These are phyloP conservation scores for Mucor lusitanicus DNA, from an alignment of 371 early-diverging fungal species.

Conservation along the genomic window DNA sequence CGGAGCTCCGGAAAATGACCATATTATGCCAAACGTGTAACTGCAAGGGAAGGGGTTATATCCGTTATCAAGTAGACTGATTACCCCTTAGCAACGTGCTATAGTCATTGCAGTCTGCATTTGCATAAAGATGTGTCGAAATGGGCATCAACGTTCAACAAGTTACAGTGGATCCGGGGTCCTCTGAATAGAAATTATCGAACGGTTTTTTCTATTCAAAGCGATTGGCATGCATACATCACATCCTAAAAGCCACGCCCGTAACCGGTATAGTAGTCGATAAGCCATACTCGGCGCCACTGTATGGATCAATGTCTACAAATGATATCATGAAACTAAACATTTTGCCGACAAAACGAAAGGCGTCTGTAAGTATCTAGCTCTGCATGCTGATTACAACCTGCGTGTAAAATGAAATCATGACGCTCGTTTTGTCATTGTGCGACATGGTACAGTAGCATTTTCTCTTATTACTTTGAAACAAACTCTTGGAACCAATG, in stretches of 20 bases:
- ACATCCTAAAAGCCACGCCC: no score
- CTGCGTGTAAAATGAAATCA: neutral
- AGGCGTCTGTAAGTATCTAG: neutral
- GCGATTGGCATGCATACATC: no score
- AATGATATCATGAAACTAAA: neutral
- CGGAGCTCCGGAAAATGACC: slow-evolving; percentile 12
- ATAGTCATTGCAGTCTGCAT: neutral
- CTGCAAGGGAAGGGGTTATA: neutral
- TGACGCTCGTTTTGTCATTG: neutral
- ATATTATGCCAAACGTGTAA: neutral
- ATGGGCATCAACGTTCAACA: no score
- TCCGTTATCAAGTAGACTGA: neutral
- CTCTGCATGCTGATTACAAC: neutral
- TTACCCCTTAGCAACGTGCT: neutral
- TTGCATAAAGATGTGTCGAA: no score
- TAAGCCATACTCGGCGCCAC: neutral
- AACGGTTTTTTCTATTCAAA: no score
- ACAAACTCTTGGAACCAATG: slow-evolving; percentile 5
- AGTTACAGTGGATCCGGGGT: no score
- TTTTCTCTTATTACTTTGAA: neutral
- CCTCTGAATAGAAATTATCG: no score
- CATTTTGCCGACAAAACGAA: neutral
- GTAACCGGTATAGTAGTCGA: no score
- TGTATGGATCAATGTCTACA: neutral
- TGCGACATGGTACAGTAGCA: neutral